phyloP scores from a whole-genome alignment of 345 rosid species.

The Linum lewisii region DNA sequence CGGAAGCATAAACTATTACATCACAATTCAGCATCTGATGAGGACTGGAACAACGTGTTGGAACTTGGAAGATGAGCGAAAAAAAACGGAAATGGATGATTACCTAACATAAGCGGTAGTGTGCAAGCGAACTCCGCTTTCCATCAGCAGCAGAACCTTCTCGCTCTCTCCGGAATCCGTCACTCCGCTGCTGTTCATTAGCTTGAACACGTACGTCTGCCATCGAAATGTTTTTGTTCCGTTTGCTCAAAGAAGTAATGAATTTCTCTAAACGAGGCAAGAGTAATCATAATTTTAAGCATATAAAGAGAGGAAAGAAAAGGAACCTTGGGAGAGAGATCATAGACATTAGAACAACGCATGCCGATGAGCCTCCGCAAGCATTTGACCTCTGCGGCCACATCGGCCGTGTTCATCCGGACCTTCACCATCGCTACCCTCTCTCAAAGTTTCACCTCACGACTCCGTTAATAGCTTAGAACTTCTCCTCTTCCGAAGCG shows the following conservation, averaged over 20 bases:
- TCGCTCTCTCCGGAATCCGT: conserved; percentile 98
- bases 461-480: background rate
- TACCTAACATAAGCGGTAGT: conserved; percentile 85
- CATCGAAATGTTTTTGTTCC: background rate
- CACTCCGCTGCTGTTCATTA: conserved; percentile 92
- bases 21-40: background rate
- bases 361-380: conserved; percentile 77
- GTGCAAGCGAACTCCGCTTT: conserved; percentile 89
- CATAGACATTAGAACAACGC: conserved; percentile 97
- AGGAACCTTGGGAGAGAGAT: conserved; percentile 84
- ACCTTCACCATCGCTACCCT: conserved; percentile 70
- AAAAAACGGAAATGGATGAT: background rate
- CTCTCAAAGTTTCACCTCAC: background rate
- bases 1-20: background rate
- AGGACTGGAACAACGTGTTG: background rate
- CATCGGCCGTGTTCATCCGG: conserved; percentile 98
- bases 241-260: background rate
- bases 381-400: conserved; percentile 97
- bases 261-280: background rate
- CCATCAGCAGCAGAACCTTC: conserved; percentile 83
- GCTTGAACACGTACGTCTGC: conserved; percentile 92
- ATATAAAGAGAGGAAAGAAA: background rate
- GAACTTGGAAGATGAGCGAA: background rate
- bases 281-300: background rate
- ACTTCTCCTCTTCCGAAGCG: background rate